Evolutionary conservation across 371 early-diverging fungal species (phyloP).

Genomic region (Mucor racemosus): DNA sequence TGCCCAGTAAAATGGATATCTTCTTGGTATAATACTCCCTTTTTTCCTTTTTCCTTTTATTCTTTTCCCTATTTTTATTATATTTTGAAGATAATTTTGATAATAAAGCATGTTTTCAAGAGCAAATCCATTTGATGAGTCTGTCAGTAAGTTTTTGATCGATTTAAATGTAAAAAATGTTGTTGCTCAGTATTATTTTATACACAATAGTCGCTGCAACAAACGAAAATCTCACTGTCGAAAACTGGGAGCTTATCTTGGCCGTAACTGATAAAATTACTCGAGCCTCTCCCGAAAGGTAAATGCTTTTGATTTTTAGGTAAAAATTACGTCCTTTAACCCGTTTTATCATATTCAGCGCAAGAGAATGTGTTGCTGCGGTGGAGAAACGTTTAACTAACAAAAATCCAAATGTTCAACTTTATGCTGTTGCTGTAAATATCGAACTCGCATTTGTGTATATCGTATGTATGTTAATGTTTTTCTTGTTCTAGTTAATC

Average conservation of each 20-base stretch:
- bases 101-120: constrained; percentile 58
- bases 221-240: constrained; percentile 86
- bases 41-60: constrained; percentile 14
- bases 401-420: constrained; percentile 86
- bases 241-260: constrained; percentile 93
- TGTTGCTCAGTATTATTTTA: neutral
- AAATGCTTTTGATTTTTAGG: neutral
- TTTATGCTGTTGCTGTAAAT: constrained; percentile 75
- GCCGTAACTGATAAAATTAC: constrained; percentile 88
- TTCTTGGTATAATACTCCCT: constrained; percentile 1
- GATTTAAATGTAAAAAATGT: neutral
- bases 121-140: constrained; percentile 65
- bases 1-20: constrained; percentile 1
- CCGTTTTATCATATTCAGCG: constrained; percentile 39
- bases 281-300: constrained; percentile 53
- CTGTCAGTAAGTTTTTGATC: constrained; percentile 55
- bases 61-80: constrained; percentile 2
- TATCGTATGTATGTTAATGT: neutral
- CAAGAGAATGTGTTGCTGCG: constrained; percentile 74
- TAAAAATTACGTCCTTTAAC: neutral
- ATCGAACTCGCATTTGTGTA: too few relatives aligned
- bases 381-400: constrained; percentile 76
- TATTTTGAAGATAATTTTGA: neutral
- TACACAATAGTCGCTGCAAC: constrained; percentile 76
- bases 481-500: constrained; percentile 52